Evolutionary conservation across 495 filamentous ascomycete genomes (phyloP), one percentile per base, ranked within the genome.

Genomic region (Annulohypoxylon moriforme): DNA sequence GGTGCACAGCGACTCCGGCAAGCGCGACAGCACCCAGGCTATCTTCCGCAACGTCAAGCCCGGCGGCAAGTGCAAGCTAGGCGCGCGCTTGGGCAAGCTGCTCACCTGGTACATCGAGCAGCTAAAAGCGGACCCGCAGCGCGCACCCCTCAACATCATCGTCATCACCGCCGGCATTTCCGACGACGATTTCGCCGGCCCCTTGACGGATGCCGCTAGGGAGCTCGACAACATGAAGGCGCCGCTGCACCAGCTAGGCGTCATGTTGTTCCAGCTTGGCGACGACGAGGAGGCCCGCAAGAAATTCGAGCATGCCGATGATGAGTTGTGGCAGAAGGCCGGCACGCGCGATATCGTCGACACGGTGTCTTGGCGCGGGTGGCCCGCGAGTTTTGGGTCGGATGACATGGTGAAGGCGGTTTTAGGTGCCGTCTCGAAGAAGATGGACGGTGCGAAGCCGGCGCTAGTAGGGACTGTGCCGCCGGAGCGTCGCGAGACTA

Each of bases 331-430:
- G 69, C 59, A 42, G 36, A 44, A 63, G n/a, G 50, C 64, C 1
- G 13, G 29, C 20, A 72, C 69, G 16, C 64, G 69, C 40, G 69
- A 72, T 44, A 72, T 72, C 52, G 69, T 72, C 46, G 69, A 72
- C 38, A 72, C 69, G 8, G 69, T 72, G 3, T 50, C 69, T 1
- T 72, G 69, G 69, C 64, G 69, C 2, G 69, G 69, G 14, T 72
- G 69, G 69, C 69, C 69, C 7, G 69, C 69, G 0, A 44, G 64
- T 53, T 72, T 72, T 33, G 64, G 64, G 25, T 59, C 69, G 9
- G 69, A 72, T 29, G 69, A 72, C 38, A 72, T 72, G 69, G 69
- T 62, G 1, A 72, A 72, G 64, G 69, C 69, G 0, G 55, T 72
- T n/a, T n/a, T 72, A 2, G 69, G 69, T 14, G 69, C 69, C 20